Percentiles rank a stretch among this genome's conserved stretches.
Conservation (phyloP, 176 grass and related monocot genomes). For the Miscanthus lutarioriparius region DNA sequence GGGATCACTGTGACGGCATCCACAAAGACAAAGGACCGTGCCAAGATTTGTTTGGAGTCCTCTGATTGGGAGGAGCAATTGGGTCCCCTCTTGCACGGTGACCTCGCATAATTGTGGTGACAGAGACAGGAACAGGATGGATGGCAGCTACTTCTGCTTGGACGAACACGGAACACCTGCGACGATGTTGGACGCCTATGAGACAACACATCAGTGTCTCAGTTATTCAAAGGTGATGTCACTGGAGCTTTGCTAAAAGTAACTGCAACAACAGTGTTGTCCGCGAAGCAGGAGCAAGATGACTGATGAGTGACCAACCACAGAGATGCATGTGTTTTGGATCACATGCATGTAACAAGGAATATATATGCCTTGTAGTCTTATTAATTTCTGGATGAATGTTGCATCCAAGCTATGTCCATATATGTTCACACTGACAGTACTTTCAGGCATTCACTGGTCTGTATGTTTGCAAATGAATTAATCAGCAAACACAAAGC, state of each 20-base stretch:
- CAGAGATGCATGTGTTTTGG: background rate
- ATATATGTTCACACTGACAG: background rate
- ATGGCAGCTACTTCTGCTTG: conserved; percentile 17
- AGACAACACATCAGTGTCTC: conserved; percentile 20
- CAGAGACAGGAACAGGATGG: background rate
- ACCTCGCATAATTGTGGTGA: conserved; percentile 10
- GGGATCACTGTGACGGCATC: background rate
- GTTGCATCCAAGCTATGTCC: background rate
- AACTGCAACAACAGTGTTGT: background rate
- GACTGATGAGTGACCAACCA: background rate
- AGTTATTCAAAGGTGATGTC: background rate
- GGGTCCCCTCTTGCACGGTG: conserved; percentile 11
- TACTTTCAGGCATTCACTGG: background rate
- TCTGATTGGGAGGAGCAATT: conserved; percentile 24
- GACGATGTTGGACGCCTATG: conserved; percentile 1
- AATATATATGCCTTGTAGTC: background rate
- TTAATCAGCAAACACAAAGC: background rate
- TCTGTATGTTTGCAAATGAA: background rate
- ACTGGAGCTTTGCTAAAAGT: conserved; percentile 5
- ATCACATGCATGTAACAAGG: background rate
- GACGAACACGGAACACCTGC: conserved; percentile 26
- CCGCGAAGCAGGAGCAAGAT: conserved; percentile 1
- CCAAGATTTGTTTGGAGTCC: conserved; percentile 23
- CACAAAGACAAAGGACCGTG: conserved; percentile 19
- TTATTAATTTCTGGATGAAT: background rate